A percentile compares a stretch with the other conserved stretches of the same genome.
Evolutionary conservation across 106 monocot genomes (phyloP).

Genomic region (Apostasia shenzhenica): DNA sequence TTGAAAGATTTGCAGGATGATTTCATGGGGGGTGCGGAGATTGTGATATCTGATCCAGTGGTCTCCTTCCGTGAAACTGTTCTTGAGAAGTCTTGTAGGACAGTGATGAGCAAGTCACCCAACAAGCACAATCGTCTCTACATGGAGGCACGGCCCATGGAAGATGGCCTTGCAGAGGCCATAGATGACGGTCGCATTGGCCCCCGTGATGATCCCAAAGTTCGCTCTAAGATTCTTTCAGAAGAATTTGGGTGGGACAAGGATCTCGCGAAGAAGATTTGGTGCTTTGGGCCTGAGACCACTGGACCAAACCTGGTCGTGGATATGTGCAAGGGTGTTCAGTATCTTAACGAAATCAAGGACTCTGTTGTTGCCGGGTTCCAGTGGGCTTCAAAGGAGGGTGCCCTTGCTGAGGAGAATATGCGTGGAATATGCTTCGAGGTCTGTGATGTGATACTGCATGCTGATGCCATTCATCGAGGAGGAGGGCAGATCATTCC

Average conservation of each 20-base stretch:
- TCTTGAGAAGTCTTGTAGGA: slow-evolving; percentile 19
- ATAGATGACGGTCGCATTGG: slow-evolving; percentile 39
- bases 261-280: slow-evolving; percentile 44
- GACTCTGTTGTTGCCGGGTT: slow-evolving; percentile 48
- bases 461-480: slow-evolving; percentile 39
- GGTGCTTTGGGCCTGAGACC: slow-evolving; percentile 50
- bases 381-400: slow-evolving; percentile 51
- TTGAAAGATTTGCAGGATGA: slow-evolving; percentile 22
- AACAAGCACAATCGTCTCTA: slow-evolving; percentile 35
- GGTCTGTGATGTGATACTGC: slow-evolving; percentile 36
- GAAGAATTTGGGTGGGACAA: slow-evolving; percentile 52
- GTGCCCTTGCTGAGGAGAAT: slow-evolving; percentile 39
- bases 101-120: slow-evolving; percentile 27
- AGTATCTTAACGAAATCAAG: slow-evolving; percentile 47
- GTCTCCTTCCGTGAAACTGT: slow-evolving; percentile 30
- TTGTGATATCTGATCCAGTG: slow-evolving; percentile 14
- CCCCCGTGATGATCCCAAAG: slow-evolving; percentile 37
- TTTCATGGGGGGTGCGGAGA: slow-evolving; percentile 31
- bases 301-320: slow-evolving; percentile 43
- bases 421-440: slow-evolving; percentile 47
- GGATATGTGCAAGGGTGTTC: slow-evolving; percentile 49
- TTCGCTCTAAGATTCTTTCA: slow-evolving; percentile 24
- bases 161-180: slow-evolving; percentile 31
- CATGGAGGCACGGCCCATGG: slow-evolving; percentile 32
- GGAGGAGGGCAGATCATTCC: slow-evolving; percentile 44